Percentiles rank a stretch among this genome's conserved stretches.
Evolutionary conservation across 257 asterid species (phyloP).

Genomic region (Solanum raphanifolium): DNA sequence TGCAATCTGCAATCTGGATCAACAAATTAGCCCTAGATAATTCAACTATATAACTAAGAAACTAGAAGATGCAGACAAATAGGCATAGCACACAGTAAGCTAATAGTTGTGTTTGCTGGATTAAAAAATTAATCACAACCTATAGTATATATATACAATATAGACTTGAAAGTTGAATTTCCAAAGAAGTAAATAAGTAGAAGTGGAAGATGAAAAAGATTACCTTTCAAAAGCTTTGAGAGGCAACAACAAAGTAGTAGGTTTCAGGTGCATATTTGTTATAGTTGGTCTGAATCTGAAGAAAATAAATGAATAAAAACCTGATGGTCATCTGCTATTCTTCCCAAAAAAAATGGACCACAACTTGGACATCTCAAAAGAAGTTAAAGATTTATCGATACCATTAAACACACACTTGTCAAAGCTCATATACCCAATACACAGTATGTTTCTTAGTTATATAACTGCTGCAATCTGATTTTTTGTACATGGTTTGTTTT

Average conservation of each 20-base stretch:
- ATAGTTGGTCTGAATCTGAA: not conserved
- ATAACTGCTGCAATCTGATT: no score
- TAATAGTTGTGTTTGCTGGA: not conserved
- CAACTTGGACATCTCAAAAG: conserved; percentile 4
- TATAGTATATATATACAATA: no score
- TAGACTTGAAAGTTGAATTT: not conserved
- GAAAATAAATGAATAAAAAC: not conserved
- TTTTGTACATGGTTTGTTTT: no score
- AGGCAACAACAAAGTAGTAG: conserved; percentile 2
- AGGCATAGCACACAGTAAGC: no score
- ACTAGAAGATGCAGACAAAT: not conserved
- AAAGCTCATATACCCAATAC: conserved; percentile 10
- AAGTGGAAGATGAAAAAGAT: not conserved
- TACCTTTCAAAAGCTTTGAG: conserved; percentile 19
- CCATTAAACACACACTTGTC: conserved; percentile 11
- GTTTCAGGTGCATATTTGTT: conserved; percentile 11
- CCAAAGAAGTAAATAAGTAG: not conserved
- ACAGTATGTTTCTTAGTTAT: no score
- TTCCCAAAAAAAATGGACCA: conserved; percentile 37
- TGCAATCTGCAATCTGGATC: not conserved
- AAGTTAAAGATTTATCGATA: conserved; percentile 11
- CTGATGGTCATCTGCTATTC: conserved; percentile 14
- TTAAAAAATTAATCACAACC: not conserved
- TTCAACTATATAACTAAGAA: not conserved
- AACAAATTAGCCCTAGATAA: not conserved